A percentile compares a stretch with the other conserved stretches of the same genome.
phyloP scores from a whole-genome alignment of 2,329 filamentous ascomycete genomes.

The Alternaria ethzedia region DNA sequence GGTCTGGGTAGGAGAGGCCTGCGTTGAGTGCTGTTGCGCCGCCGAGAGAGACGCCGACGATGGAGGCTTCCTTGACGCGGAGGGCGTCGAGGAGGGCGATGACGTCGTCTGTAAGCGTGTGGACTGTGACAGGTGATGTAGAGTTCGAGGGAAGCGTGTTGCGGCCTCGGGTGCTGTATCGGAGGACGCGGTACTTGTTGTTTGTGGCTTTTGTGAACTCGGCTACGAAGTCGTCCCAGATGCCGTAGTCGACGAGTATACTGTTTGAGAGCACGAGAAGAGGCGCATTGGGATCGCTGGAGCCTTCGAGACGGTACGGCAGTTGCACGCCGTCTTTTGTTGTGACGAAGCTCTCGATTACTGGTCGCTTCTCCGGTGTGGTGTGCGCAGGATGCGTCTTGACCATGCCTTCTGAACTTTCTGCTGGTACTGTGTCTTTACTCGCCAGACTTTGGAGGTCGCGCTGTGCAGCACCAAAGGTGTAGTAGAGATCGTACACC shows the following conservation, averaged over 20 bases:
- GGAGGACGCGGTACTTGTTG: slow-evolving; percentile 73
- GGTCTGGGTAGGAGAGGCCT: slow-evolving; percentile 68
- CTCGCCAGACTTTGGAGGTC: slow-evolving; percentile 67
- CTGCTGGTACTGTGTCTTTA: slow-evolving; percentile 55
- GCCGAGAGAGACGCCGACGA: slow-evolving; percentile 81
- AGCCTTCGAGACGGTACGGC: slow-evolving; percentile 78
- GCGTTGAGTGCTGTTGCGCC: slow-evolving; percentile 79
- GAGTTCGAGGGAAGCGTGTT: slow-evolving; percentile 53
- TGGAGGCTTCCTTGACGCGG: slow-evolving; percentile 68
- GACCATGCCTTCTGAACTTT: slow-evolving; percentile 62
- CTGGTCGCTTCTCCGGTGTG: slow-evolving; percentile 47
- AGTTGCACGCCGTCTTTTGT: slow-evolving; percentile 72
- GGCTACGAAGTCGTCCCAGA: slow-evolving; percentile 79
- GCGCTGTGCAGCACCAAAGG: slow-evolving; percentile 76
- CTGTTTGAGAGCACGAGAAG: slow-evolving; percentile 80
- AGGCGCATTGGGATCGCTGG: slow-evolving; percentile 68
- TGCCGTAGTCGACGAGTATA: slow-evolving; percentile 75
- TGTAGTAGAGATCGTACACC: slow-evolving; percentile 76
- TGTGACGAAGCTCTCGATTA: slow-evolving; percentile 71
- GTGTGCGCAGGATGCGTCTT: slow-evolving; percentile 58
- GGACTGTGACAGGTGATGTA: slow-evolving; percentile 59
- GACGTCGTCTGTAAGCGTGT: slow-evolving; percentile 72
- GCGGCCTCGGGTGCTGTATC: slow-evolving; percentile 79
- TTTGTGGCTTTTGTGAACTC: slow-evolving; percentile 62
- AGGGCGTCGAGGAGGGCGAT: slow-evolving; percentile 70